These are phyloP conservation scores for Pelargonium australe DNA, from an alignment of 441 rosid genomes.

Conservation along the genomic window DNA sequence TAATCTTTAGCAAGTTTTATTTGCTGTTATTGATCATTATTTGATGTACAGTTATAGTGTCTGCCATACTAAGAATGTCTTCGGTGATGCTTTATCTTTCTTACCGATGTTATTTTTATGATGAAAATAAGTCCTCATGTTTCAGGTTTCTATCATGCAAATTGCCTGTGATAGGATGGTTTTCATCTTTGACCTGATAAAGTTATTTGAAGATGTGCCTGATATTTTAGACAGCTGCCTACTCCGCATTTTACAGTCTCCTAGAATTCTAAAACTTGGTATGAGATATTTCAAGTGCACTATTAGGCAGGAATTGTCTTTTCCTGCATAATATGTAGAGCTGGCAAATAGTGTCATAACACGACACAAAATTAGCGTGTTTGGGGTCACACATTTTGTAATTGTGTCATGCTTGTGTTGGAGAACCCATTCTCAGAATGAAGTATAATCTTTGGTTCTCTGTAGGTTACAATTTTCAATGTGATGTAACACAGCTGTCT, in stretches of 20 bases:
- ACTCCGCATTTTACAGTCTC: conserved; percentile 64
- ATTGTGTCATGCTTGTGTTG: no score
- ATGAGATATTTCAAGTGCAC: conserved; percentile 23
- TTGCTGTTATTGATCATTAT: background rate
- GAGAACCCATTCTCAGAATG: no score
- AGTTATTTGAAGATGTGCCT: conserved; percentile 60
- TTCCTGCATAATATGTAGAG: background rate
- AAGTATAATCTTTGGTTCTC: background rate
- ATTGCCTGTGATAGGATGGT: conserved; percentile 63
- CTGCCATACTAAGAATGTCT: background rate
- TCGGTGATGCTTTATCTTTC: background rate
- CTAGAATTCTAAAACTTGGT: conserved; percentile 76
- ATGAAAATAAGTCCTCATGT: conserved; percentile 17
- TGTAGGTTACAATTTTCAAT: conserved; percentile 79
- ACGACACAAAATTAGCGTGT: no score
- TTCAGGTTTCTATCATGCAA: conserved; percentile 95
- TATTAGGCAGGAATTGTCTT: conserved; percentile 11
- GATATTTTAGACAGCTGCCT: conserved; percentile 57
- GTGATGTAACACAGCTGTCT: conserved; percentile 63
- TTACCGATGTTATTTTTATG: conserved; percentile 9
- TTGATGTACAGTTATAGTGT: background rate
- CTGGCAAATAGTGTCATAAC: no score
- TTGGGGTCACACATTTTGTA: no score
- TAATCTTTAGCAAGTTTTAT: conserved; percentile 19
- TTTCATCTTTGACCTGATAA: conserved; percentile 85